A percentile compares a stretch with the other conserved stretches of the same genome.
phyloP scores from a whole-genome alignment of 2,329 filamentous ascomycete genomes.

The Bertia moriformis region DNA sequence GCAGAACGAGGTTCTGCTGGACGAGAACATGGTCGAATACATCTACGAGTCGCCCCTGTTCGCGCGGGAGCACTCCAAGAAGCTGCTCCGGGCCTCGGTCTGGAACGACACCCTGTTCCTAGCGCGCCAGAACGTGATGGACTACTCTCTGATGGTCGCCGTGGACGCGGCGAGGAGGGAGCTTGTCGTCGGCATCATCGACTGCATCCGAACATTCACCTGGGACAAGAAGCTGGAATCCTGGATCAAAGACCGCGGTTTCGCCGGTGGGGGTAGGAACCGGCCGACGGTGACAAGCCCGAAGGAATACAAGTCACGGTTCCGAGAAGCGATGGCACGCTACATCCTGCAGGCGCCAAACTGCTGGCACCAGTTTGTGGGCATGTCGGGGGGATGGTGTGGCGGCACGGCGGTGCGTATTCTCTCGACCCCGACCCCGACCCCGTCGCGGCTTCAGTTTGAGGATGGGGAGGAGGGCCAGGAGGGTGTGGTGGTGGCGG shows the following conservation, averaged over 20 bases:
- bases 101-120: slow-evolving; percentile 97
- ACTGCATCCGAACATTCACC: slow-evolving; percentile 95
- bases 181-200: slow-evolving; percentile 92
- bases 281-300: slow-evolving; percentile 91
- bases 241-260: slow-evolving; percentile 96
- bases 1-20: slow-evolving; percentile 86
- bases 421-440: background rate
- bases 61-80: slow-evolving; percentile 88
- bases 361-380: slow-evolving; percentile 57
- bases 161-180: slow-evolving; percentile 84
- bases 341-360: slow-evolving; percentile 65
- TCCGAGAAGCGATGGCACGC: slow-evolving; percentile 85
- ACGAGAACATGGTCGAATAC: slow-evolving; percentile 98
- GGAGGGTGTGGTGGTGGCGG: no score
- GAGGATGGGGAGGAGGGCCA: no score
- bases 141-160: slow-evolving; percentile 96
- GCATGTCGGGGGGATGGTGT: no score
- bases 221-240: slow-evolving; percentile 99
- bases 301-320: slow-evolving; percentile 92
- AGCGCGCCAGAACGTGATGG: slow-evolving; percentile 93
- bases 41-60: slow-evolving; percentile 96
- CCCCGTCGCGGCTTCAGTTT: background rate
- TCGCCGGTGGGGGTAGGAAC: slow-evolving; percentile 61
- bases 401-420: no score
- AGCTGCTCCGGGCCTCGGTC: slow-evolving; percentile 75